Evolutionary conservation across 305 asterid genomes (phyloP), one percentile per base, ranked within the genome.

Genomic region (Monarda citriodora): DNA sequence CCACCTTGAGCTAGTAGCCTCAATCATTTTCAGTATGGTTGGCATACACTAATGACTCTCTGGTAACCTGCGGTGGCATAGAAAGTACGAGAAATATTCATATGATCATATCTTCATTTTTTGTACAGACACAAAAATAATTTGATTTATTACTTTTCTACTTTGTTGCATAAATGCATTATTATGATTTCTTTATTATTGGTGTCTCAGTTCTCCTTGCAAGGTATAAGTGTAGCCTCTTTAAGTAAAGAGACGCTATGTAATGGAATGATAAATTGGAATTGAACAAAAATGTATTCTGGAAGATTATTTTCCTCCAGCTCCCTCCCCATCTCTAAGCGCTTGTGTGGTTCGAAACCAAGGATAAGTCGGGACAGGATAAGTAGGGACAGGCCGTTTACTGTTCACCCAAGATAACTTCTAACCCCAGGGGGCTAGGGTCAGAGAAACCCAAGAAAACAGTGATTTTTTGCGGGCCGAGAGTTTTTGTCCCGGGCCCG

Each of bases 11-110:
- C 75, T 42, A 45, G 45, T 59, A 48, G 54, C 64, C 64, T 51
- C 59, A 6, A 71, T 48, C 53, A 65, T 52, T 69, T 70, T 44
- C 44, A 21, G 5, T 48, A 45, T 52, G 49, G 47, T 48, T 14
- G 54, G 46, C 54, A 59, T 9, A 63, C 11, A 66, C 82, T 77
- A 92, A 74, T 92, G 97, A 60, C 97, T 89, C 88, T 92, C 98
- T 10, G 97, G 97, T 77, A 92, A 78, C 89, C 98, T 92, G 88
- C 53, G 64, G 41, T 60, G 58, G 60, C 47, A 62, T 12, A 61
- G 32, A 56, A 45, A 40, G 62, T 53, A 55, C 42, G 47, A 41
- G 31, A 26, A 29, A 7, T 37, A 48, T n/a, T 66, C 64, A 23
- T 53, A 53, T 49, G 31, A 18, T 44, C 17, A 57, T 53, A 53